These are phyloP conservation scores for Straminergon stramineum DNA, from an alignment of 225 moss, liverwort and hornwort species.

Conservation along the genomic window DNA sequence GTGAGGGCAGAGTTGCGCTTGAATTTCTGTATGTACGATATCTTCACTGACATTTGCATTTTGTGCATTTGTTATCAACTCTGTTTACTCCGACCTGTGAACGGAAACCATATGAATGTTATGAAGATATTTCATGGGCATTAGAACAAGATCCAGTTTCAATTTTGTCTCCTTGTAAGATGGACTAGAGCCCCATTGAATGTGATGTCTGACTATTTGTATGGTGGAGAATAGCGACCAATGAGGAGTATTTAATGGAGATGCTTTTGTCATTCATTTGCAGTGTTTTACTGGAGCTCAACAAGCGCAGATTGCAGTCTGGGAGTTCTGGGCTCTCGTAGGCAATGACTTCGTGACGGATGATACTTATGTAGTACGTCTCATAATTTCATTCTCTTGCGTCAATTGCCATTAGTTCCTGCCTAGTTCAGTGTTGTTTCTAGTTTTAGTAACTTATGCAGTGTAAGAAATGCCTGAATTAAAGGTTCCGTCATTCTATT, in stretches of 20 bases:
- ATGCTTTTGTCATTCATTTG: constrained; percentile 3
- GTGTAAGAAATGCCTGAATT: background rate
- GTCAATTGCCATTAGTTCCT: background rate
- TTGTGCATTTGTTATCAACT: background rate
- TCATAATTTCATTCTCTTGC: background rate
- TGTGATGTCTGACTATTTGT: background rate
- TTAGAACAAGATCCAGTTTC: background rate
- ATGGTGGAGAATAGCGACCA: background rate
- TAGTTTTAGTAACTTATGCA: background rate
- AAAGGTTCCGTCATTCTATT: background rate
- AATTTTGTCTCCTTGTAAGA: background rate
- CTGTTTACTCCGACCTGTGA: background rate
- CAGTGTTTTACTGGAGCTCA: constrained; percentile 69
- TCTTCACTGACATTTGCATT: background rate
- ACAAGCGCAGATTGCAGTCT: constrained; percentile 66
- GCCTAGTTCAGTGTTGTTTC: background rate
- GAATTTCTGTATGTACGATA: constrained; percentile 7
- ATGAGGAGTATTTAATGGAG: background rate
- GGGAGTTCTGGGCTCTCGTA: constrained; percentile 83
- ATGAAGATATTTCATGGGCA: background rate
- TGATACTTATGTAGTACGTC: constrained; percentile 75
- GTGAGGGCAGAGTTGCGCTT: constrained; percentile 22
- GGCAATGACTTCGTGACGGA: constrained; percentile 80
- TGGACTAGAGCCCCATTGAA: background rate
- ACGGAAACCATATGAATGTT: background rate